Conservation (phyloP, 352 stramenopile species). For the Phytophthora syringae region DNA sequence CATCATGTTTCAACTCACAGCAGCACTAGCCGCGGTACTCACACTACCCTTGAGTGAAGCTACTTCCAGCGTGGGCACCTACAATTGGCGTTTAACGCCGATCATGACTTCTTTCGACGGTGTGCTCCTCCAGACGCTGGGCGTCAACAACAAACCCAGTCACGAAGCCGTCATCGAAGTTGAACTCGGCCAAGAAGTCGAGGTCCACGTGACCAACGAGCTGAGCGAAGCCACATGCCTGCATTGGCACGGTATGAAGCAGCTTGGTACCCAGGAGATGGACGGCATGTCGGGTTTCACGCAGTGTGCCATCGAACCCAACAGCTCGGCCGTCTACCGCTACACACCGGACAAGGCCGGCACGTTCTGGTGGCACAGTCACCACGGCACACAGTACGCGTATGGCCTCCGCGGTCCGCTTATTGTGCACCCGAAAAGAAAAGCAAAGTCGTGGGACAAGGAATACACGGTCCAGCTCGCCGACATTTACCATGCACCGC, state of each 20-base stretch:
- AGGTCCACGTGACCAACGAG: constrained; percentile 38
- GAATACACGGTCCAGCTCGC: constrained; percentile 38
- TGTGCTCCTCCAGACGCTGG: constrained; percentile 13
- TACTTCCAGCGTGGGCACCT: not conserved
- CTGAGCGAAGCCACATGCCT: constrained; percentile 23
- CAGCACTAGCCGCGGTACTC: not conserved
- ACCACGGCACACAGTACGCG: constrained; percentile 39
- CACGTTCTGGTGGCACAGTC: constrained; percentile 48
- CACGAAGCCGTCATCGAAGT: constrained; percentile 27
- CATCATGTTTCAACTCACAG: not conserved
- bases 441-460: constrained; percentile 22
- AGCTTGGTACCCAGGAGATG: constrained; percentile 39
- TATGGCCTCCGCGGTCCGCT: constrained; percentile 39
- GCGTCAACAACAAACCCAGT: constrained; percentile 27
- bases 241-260: constrained; percentile 45
- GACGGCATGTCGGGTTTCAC: constrained; percentile 41
- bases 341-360: constrained; percentile 41
- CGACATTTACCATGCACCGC: constrained; percentile 38
- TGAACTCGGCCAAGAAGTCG: constrained; percentile 28
- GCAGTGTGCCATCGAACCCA: constrained; percentile 40
- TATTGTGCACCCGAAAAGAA: constrained; percentile 27
- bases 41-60: not conserved
- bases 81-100: constrained; percentile 24
- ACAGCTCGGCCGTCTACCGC: constrained; percentile 27
- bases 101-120: constrained; percentile 29